Base-by-base conservation (phyloP, 2,329 filamentous ascomycete species). In the Fusarium succisae region DNA sequence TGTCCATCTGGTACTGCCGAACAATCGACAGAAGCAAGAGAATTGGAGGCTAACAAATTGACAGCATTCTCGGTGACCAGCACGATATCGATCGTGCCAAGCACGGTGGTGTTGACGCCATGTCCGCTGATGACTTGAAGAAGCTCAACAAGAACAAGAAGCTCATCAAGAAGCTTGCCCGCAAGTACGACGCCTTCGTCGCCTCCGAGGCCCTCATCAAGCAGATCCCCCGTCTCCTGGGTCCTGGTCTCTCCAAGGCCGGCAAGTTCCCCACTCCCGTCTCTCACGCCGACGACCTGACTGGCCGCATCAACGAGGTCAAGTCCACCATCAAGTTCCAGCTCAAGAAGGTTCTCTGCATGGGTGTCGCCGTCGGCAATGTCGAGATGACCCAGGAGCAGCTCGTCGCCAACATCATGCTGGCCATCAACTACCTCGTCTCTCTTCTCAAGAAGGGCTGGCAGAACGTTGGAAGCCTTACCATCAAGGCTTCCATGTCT, bases 71-170 rank as follows among this genome's bases (percentile, higher is more conserved):
- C 69, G 89, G 89, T 89, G 89, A 91, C 87, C 89, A 91, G 92
- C 96, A 98, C 91, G 96, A 99, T 91, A 97, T 99, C 84, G 96
- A 99, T 87, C 95, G 96, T 91, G 96, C 96, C 84, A 99, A 99
- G 93, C 96, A 99, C 91, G 94, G 95, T 83, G 96, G 95, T 86
- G 91, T 98, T 81, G 96, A 99, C 85, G 95, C 96, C 89, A 98
- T 98, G 96, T 97, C 94, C 83, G 88, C 94, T 79, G 96, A 99
- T 83, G 96, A 99, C 88, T 89, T 99, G 89, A 99, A 99, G 94
- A 99, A 99, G 93, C 94, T 99, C 81, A 99, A 99, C 93, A 99
- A 99, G 94, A 99, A 99, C 94, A 98, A 99, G 94, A 99, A 99
- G 93, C 93, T 98, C 83, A 98, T 99, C 93, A 99, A 99, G 95